Conservation (phyloP, 805 yeast species). For the Yarrowia alimentaria region DNA sequence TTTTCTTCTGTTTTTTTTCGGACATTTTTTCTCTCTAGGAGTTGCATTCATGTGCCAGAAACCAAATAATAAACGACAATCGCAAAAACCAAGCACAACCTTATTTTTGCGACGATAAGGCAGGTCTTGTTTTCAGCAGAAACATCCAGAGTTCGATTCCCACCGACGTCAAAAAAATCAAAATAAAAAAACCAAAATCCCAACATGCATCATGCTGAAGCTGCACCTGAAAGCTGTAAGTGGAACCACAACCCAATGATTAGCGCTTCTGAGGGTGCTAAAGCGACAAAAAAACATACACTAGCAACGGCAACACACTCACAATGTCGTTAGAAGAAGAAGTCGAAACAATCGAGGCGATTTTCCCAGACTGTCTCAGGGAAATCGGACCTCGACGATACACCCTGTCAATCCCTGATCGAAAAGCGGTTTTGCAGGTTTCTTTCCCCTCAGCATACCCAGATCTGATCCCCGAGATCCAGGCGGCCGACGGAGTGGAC, state of each 20-base stretch:
- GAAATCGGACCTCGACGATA: conserved; percentile 42
- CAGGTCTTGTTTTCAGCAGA: no score
- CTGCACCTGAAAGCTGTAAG: no score
- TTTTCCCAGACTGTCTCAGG: conserved; percentile 65
- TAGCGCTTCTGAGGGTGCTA: conserved; percentile 16
- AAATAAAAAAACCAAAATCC: no score
- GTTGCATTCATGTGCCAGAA: no score
- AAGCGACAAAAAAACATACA: neutral
- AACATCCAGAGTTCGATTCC: no score
- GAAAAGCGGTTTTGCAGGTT: conserved; percentile 52
- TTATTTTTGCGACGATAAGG: no score
- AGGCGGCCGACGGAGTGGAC: conserved; percentile 54
- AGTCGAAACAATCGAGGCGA: conserved; percentile 78
- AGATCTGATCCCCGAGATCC: conserved; percentile 51
- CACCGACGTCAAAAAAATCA: no score
- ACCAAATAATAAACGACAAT: no score
- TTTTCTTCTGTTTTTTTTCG: no score
- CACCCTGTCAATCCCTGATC: conserved; percentile 56
- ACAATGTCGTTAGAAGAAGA: conserved; percentile 55
- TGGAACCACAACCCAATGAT: conserved; percentile 6
- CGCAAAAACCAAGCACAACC: no score
- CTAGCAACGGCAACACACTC: neutral
- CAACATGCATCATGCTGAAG: no score
- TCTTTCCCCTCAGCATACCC: conserved; percentile 77
- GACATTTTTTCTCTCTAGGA: no score